Evolutionary conservation across 106 monocot genomes (phyloP).

Genomic region (Platanthera zijinensis): DNA sequence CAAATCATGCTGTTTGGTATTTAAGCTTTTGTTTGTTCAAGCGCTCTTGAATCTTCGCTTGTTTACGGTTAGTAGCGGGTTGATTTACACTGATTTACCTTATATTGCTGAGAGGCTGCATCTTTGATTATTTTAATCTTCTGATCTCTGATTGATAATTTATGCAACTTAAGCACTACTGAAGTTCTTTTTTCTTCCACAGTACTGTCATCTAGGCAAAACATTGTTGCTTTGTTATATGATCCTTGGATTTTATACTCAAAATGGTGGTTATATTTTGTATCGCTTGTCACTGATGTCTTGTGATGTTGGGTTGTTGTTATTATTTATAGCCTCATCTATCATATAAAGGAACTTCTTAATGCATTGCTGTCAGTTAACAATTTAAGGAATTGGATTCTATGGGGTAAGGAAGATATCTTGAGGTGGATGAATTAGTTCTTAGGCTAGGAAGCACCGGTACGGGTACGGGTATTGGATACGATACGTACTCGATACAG

Average conservation of each 20-base stretch:
- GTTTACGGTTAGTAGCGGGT: neutral
- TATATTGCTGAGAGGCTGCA: neutral
- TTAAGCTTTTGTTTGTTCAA: neutral
- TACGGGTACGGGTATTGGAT: too few relatives aligned
- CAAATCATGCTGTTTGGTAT: neutral
- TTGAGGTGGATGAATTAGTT: neutral
- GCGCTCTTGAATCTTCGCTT: neutral
- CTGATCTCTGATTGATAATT: neutral
- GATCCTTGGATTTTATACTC: neutral
- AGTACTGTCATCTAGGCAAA: neutral
- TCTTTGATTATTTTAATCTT: neutral
- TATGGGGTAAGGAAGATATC: neutral
- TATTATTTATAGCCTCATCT: neutral
- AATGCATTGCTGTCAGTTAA: neutral
- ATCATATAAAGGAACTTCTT: neutral
- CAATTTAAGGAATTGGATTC: neutral
- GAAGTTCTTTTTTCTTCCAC: neutral
- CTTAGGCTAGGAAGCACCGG: too few relatives aligned
- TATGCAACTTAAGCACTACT: neutral
- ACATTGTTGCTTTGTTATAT: neutral
- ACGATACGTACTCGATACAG: too few relatives aligned
- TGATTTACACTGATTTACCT: neutral
- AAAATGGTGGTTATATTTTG: neutral
- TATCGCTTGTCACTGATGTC: neutral
- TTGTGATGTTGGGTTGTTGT: neutral